Percentiles rank a stretch among this genome's conserved stretches.
Conservation (phyloP, 768 basidiomycete genomes). For the Tulasnella sp. region DNA sequence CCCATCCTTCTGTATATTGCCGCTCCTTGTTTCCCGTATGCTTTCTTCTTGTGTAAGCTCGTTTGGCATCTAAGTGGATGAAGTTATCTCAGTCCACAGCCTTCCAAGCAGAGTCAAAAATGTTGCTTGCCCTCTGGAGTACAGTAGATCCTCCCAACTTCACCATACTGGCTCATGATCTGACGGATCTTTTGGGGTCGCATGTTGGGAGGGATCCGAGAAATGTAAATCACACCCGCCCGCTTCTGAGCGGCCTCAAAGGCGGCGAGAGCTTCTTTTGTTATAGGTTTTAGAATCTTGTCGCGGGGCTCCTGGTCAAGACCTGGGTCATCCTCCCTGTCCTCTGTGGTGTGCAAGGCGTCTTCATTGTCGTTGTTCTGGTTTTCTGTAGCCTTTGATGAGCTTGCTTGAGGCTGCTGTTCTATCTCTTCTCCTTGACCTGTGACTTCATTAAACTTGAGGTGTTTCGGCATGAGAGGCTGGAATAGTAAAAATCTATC, state of each 20-base stretch:
- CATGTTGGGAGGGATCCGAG: conserved; percentile 96
- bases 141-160: conserved; percentile 84
- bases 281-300: conserved; percentile 61
- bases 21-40: conserved; percentile 74
- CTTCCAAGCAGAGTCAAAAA: neutral
- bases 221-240: conserved; percentile 88
- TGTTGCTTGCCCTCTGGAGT: conserved; percentile 70
- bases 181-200: conserved; percentile 91
- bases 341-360: neutral
- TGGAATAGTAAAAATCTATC: too few relatives aligned
- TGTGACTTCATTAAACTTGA: too few relatives aligned
- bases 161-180: conserved; percentile 81
- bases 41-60: conserved; percentile 74
- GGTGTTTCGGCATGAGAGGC: too few relatives aligned
- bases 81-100: neutral
- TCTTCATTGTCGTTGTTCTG: neutral
- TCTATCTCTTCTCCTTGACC: too few relatives aligned
- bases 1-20: conserved; percentile 95
- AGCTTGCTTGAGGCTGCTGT: too few relatives aligned
- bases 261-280: conserved; percentile 59
- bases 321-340: conserved; percentile 25
- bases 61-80: conserved; percentile 54
- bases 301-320: conserved; percentile 42
- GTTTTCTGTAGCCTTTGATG: neutral
- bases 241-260: conserved; percentile 64